These are phyloP conservation scores for grape (Vitis vinifera) DNA, from an alignment of 164 flowering plant genomes.

Conservation along the genomic window ASM3070453v1 NC_081808.1:3443501-3444000, in stretches of 20 bases:
- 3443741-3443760: conserved; percentile 28
- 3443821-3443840: conserved; percentile 39
- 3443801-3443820: conserved; percentile 34
- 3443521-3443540: too few species aligned
- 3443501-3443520: too few species aligned
- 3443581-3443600: too few species aligned
- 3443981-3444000: conserved; percentile 16
- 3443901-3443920: conserved; percentile 35
- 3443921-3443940: conserved; percentile 41
- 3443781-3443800: conserved; percentile 32
- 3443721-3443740: conserved; percentile 39
- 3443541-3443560: too few species aligned
- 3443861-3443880: conserved; percentile 49
- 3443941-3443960: conserved; percentile 27
- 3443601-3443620: too few species aligned
- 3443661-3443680: conserved; percentile 34
- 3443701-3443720: conserved; percentile 30
- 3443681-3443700: conserved; percentile 25
- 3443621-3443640: conserved; percentile 26
- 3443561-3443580: too few species aligned
- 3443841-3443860: conserved; percentile 43
- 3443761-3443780: conserved; percentile 29
- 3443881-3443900: conserved; percentile 47
- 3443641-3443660: conserved; percentile 24
- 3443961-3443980: conserved; percentile 24